Evolutionary conservation across 2,329 filamentous ascomycete genomes (phyloP).

Genomic region (Paraphaeosphaeria sporulosa): DNA sequence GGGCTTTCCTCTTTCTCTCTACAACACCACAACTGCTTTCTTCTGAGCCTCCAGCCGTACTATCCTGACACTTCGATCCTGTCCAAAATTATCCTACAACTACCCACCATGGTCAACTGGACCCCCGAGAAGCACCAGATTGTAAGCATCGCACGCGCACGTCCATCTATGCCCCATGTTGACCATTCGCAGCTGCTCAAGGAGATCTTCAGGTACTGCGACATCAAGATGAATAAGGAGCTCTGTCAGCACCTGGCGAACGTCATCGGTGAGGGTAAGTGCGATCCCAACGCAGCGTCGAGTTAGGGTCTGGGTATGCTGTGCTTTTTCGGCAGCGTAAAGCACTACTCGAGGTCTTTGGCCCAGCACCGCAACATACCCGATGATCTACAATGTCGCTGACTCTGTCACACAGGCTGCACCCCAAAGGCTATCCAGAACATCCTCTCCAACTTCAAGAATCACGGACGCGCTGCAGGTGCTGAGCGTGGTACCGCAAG

Average conservation of each 20-base stretch:
- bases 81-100: not conserved
- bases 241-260: slow-evolving; percentile 25
- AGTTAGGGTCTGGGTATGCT: too few relatives aligned
- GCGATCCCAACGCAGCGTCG: not conserved
- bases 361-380: too few relatives aligned
- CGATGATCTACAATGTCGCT: not conserved
- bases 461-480: slow-evolving; percentile 7
- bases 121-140: slow-evolving; percentile 29
- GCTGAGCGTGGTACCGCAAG: not conserved
- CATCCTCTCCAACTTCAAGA: slow-evolving; percentile 33
- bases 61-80: not conserved
- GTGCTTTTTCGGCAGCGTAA: too few relatives aligned
- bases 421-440: slow-evolving; percentile 38
- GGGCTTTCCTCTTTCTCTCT: not conserved
- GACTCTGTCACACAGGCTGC: slow-evolving; percentile 23
- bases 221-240: slow-evolving; percentile 22
- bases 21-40: slow-evolving; percentile 1
- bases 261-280: slow-evolving; percentile 30
- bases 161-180: not conserved
- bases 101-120: slow-evolving; percentile 31
- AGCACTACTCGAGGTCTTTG: too few relatives aligned
- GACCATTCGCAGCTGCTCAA: slow-evolving; percentile 25
- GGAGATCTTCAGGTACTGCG: slow-evolving; percentile 27
- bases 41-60: not conserved
- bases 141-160: slow-evolving; percentile 20